Conservation (phyloP, 1,284 basidiomycete species). For the Amylostereum areolatum region DNA sequence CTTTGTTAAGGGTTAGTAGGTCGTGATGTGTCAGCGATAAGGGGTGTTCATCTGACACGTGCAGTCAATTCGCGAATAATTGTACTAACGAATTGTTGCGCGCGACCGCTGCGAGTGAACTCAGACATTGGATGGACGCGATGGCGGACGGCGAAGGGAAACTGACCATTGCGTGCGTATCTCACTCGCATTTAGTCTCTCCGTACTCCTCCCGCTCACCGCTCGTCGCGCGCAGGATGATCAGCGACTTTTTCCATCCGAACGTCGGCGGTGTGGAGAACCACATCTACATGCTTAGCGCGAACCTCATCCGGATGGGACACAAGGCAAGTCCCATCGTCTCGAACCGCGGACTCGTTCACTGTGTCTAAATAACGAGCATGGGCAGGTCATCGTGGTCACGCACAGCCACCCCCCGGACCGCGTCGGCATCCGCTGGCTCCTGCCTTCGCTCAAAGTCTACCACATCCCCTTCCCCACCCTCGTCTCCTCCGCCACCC, state of each 20-base stretch:
- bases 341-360: no score
- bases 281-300: constrained; percentile 90
- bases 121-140: no score
- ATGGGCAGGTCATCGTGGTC: constrained; percentile 82
- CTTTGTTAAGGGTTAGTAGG: no score
- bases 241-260: constrained; percentile 97
- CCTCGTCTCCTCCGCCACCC: constrained; percentile 84
- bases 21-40: no score
- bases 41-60: no score
- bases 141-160: no score
- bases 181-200: no score
- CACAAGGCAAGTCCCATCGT: constrained; percentile 61
- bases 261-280: constrained; percentile 95
- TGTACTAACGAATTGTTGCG: no score
- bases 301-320: constrained; percentile 77
- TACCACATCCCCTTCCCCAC: constrained; percentile 91
- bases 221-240: constrained; percentile 78
- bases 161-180: not conserved
- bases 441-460: constrained; percentile 83
- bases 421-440: constrained; percentile 85
- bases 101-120: no score
- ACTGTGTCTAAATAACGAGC: not conserved
- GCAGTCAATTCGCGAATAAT: no score
- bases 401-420: constrained; percentile 88
- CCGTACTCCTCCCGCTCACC: no score